Base-by-base conservation (phyloP, 139 green algal species). In the Mychonastes homosphaera region DNA sequence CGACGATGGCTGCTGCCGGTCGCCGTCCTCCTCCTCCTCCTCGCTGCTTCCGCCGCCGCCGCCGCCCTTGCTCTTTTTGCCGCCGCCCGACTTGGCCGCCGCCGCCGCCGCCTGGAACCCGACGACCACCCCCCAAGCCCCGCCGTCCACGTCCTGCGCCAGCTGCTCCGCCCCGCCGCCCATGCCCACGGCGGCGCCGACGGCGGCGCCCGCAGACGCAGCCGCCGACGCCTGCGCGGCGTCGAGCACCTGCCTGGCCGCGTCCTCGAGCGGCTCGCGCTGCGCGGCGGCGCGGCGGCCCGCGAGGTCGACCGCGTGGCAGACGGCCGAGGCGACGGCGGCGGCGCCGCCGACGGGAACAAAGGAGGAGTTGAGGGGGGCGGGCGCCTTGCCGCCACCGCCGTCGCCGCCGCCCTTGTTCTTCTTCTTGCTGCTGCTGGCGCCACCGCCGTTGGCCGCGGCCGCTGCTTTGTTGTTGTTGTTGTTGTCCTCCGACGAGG, bases 71-170 rank as follows among this genome's bases (percentile, higher is more conserved):
- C 66, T 16, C 30, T 60, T 30, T 56, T 24, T 44, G 12, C 59
- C 26, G 33, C 70, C 75, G 23, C 70, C 74, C 6, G 73, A 59
- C 6, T 75, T 77, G n/a, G n/a, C n/a, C n/a, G n/a, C n/a, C n/a
- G n/a, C n/a, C n/a, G n/a, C n/a, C n/a, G n/a, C n/a, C n/a, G n/a
- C n/a, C 58, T 93, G 71, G 69, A 95, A 95, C 48, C 83, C 86
- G 6, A 94, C 64, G 4, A 94, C 64, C 10, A 84, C 70, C 2
- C 70, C 87, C 87, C 86, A 95, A 27, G 78, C 76, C n/a, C 46
- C 55, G 16, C 49, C 52, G 9, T 66, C 65, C 12, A 70, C 60
- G n/a, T n/a, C n/a, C 15, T 47, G 40, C 1, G 49, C 56, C 27
- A 69, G 27, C 27, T 63, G 58, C 38, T 32, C 65, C 30, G 33